Percentiles rank a stretch among this genome's conserved stretches.
phyloP scores from a whole-genome alignment of 2,329 filamentous ascomycete species.

The Apiospora malaysiana region DNA sequence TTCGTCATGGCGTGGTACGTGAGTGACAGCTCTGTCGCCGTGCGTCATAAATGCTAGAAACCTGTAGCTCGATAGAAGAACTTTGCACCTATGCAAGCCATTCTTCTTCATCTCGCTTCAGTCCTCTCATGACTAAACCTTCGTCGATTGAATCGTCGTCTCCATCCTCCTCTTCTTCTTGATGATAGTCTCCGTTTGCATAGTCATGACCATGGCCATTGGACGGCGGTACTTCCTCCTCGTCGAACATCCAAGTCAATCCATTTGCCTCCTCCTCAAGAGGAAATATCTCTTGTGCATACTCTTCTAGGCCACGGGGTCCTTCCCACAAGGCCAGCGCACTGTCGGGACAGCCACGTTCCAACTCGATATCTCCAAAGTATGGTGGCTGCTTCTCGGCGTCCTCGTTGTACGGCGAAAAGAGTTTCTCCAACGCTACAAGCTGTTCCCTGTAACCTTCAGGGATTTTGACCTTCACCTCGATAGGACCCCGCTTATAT shows the following conservation, averaged over 20 bases:
- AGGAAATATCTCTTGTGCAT: conserved; percentile 91
- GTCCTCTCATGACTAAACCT: conserved; percentile 61
- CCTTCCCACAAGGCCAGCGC: conserved; percentile 90
- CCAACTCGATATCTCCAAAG: conserved; percentile 63
- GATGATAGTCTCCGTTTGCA: conserved; percentile 43
- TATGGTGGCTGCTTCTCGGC: conserved; percentile 65
- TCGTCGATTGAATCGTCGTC: conserved; percentile 63
- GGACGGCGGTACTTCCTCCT: conserved; percentile 48
- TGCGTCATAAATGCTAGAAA: not conserved
- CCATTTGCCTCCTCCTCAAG: conserved; percentile 95
- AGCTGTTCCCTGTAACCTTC: conserved; percentile 89
- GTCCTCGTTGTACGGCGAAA: conserved; percentile 57
- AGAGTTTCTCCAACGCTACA: conserved; percentile 68
- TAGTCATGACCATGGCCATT: conserved; percentile 29
- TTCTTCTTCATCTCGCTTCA: conserved; percentile 63
- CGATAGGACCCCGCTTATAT: conserved; percentile 80
- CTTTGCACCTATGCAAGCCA: conserved; percentile 56
- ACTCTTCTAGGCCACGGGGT: conserved; percentile 88
- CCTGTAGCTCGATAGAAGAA: not conserved
- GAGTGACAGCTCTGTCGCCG: not conserved
- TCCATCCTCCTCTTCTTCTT: conserved; percentile 42
- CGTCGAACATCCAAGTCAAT: conserved; percentile 84
- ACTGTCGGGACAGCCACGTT: conserved; percentile 71
- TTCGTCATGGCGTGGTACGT: not conserved
- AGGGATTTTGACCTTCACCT: conserved; percentile 85